Evolutionary conservation across 345 rosid genomes (phyloP).

Genomic region (Gossypium australe): DNA sequence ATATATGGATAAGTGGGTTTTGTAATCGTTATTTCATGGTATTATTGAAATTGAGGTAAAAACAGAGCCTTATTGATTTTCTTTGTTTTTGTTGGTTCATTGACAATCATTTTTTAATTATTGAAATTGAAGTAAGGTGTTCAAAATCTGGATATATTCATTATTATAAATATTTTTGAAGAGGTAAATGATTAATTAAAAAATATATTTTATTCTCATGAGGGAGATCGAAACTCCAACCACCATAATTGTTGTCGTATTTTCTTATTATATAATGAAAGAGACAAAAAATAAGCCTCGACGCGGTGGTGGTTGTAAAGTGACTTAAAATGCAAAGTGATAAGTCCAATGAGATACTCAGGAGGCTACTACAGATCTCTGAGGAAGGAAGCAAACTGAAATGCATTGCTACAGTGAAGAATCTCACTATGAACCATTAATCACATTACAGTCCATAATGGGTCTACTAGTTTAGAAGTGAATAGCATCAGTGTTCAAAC

Average conservation of each 20-base stretch:
- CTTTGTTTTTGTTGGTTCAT: neutral
- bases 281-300: too few species aligned
- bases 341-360: conserved; percentile 44
- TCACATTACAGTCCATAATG: neutral
- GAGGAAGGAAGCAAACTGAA: conserved; percentile 44
- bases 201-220: too few species aligned
- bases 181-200: accelerated
- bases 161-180: too few species aligned
- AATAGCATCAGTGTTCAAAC: neutral
- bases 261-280: too few species aligned
- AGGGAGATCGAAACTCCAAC: too few species aligned
- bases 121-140: neutral
- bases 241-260: too few species aligned
- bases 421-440: too few species aligned
- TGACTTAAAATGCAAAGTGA: conserved; percentile 10
- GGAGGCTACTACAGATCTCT: conserved; percentile 40
- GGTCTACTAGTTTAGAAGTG: neutral
- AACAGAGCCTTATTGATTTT: neutral
- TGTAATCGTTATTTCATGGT: neutral
- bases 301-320: too few species aligned
- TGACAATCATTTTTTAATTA: neutral
- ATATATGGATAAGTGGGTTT: neutral
- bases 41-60: neutral
- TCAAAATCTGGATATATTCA: neutral
- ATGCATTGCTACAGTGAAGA: conserved; percentile 38